phyloP scores from a whole-genome alignment of 148 eudicot genomes.

The Rhododendron ferrugineum region DNA sequence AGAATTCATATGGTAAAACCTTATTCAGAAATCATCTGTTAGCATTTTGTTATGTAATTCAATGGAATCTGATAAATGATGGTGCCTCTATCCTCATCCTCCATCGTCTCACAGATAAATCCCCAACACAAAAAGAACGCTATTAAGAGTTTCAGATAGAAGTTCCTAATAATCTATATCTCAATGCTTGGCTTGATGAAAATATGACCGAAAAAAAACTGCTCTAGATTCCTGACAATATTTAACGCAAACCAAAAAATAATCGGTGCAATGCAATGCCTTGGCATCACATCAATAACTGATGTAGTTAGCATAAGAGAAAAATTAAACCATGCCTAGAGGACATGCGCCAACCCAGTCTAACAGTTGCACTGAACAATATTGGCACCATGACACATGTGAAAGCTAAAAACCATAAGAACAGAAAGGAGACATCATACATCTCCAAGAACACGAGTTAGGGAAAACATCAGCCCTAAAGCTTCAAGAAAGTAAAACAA shows the following conservation, averaged over 20 bases:
- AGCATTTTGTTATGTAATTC: neutral
- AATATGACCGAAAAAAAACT: neutral
- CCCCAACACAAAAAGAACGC: neutral
- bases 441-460: neutral
- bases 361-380: neutral
- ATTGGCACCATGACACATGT: neutral
- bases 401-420: neutral
- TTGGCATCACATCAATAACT: neutral
- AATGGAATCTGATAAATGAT: neutral
- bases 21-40: neutral
- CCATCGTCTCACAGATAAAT: neutral
- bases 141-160: neutral
- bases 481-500: neutral
- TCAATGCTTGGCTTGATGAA: neutral
- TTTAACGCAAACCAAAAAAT: neutral
- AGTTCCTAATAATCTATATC: neutral
- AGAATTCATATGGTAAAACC: neutral
- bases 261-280: neutral
- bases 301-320: neutral
- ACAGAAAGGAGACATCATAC: neutral
- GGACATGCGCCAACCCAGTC: neutral
- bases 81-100: neutral
- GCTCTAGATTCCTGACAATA: neutral
- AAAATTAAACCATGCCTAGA: neutral
- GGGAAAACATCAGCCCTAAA: neutral